Base-by-base conservation (phyloP, 306 rosid genomes). In the Dryas drummondii region DNA sequence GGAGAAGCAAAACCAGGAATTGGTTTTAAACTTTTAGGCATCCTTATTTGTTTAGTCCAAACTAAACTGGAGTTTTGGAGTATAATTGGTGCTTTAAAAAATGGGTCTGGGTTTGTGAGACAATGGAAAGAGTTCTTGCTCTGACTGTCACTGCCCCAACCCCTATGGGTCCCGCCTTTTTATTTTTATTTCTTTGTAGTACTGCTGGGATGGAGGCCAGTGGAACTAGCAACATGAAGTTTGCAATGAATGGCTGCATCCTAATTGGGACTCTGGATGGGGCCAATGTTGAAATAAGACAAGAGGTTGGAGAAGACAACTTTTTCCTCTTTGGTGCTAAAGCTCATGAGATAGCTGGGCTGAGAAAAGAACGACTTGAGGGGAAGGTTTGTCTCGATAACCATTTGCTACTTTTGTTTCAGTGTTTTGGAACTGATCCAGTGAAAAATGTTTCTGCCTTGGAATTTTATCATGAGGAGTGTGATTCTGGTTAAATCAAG, bases 141-240 rank as follows among this genome's bases (percentile, higher is more conserved):
- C 48, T 42, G 56, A 70, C 37, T 37, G 7, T 59, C 6, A 22
- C 27, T 32, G 37, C 10, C 32, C 6, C 16, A 42, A 6, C 10
- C 2, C 47, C 27, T 80, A 46, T 57, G 61, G 41, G 5, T 8
- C 66, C 51, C 22, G 37, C 4, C 19, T 57, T 46, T 54, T 11
- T 40, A 41, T 53, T 52, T 73, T 49, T 49, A 54, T 68, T 61
- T 41, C 37, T 59, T 53, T 71, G 74, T 66, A 96, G 99, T 83
- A 96, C 99, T 76, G 99, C 99, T 57, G 99, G 99, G 65, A 96
- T 96, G 99, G 99, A 96, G 76, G 99, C 99, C 82, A 92, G 99
- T 84, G 99, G 99, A 84, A 96, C 99, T 45, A 92, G 99, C 86
- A 96, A 92, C 89, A 96, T 96, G 99, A 96, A 96, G 83, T 96